phyloP scores from a whole-genome alignment of 495 filamentous ascomycete species.

The Penicillium malachiteum region DNA sequence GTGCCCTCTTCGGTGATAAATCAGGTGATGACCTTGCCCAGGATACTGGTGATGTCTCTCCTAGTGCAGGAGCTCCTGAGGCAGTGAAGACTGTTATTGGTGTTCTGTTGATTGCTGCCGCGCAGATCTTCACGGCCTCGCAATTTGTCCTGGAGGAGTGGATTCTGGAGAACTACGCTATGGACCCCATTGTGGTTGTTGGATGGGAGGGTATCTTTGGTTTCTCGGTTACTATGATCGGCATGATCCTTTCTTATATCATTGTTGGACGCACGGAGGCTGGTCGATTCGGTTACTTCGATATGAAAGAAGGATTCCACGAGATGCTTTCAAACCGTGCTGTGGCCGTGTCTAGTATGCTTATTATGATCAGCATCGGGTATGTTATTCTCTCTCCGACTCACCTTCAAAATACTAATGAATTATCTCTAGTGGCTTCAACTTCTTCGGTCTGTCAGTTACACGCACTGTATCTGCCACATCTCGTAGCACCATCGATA shows the following conservation, averaged over 20 bases:
- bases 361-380: conserved; percentile 98
- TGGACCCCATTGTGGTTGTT: conserved; percentile 87
- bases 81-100: conserved; percentile 75
- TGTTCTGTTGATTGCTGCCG: conserved; percentile 82
- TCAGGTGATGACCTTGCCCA: conserved; percentile 47
- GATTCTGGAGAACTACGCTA: conserved; percentile 83
- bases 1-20: conserved; percentile 69
- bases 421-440: conserved; percentile 70
- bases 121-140: conserved; percentile 93
- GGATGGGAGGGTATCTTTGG: conserved; percentile 97
- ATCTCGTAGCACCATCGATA: conserved; percentile 92
- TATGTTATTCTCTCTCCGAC: conserved; percentile 32
- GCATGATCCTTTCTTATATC: conserved; percentile 77
- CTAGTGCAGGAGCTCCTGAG: conserved; percentile 47
- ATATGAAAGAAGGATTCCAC: conserved; percentile 77
- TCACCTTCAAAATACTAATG: conserved; percentile 2
- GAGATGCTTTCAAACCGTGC: conserved; percentile 69
- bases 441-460: conserved; percentile 94
- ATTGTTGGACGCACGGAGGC: conserved; percentile 69
- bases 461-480: conserved; percentile 87
- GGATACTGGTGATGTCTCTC: conserved; percentile 21
- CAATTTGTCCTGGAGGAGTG: conserved; percentile 97
- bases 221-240: conserved; percentile 75
- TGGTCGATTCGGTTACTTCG: conserved; percentile 82
- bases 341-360: conserved; percentile 70